phyloP scores from a whole-genome alignment of 2,329 filamentous ascomycete genomes.

The Sporothrix sp. region DNA sequence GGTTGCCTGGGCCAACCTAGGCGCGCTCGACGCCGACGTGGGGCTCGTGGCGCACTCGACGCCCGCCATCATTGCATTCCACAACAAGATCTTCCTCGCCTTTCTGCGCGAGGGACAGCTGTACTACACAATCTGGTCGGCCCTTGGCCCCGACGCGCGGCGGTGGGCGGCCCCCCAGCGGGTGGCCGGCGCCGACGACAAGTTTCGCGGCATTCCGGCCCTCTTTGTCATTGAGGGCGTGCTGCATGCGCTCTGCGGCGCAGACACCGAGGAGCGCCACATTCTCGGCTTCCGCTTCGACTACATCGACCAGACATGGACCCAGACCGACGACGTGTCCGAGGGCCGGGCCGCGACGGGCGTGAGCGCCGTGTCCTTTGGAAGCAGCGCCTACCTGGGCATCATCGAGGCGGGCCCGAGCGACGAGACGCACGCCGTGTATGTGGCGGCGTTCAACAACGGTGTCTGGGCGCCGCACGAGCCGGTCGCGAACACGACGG shows the following conservation, averaged over 20 bases:
- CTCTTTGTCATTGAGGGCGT: slow-evolving; percentile 25
- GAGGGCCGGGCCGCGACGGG: slow-evolving; percentile 26
- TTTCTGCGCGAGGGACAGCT: slow-evolving; percentile 23
- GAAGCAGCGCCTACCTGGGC: slow-evolving; percentile 23
- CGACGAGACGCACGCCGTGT: slow-evolving; percentile 18
- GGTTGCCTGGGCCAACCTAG: slow-evolving; percentile 20
- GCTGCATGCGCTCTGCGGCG: slow-evolving; percentile 25
- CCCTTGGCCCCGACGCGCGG: slow-evolving; percentile 17
- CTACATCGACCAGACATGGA: slow-evolving; percentile 23
- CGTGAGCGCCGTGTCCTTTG: slow-evolving; percentile 27
- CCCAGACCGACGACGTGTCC: slow-evolving; percentile 24
- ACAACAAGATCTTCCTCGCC: slow-evolving; percentile 27
- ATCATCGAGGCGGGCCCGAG: slow-evolving; percentile 21
- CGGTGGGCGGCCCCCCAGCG: slow-evolving; percentile 17
- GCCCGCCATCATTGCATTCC: slow-evolving; percentile 26
- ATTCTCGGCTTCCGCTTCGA: slow-evolving; percentile 26
- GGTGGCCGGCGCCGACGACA: slow-evolving; percentile 3
- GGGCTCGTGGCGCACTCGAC: slow-evolving; percentile 21
- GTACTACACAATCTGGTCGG: slow-evolving; percentile 22
- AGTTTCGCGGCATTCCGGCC: slow-evolving; percentile 26
- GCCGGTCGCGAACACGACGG: slow-evolving; percentile 15
- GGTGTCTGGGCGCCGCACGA: slow-evolving; percentile 20
- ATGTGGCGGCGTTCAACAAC: slow-evolving; percentile 17
- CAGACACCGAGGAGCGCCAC: slow-evolving; percentile 20
- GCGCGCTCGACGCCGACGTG: slow-evolving; percentile 18